Evolutionary conservation across 2,329 filamentous ascomycete genomes (phyloP), one percentile per base, ranked within the genome.

Genomic region (Chrysosphaeria jannelii): DNA sequence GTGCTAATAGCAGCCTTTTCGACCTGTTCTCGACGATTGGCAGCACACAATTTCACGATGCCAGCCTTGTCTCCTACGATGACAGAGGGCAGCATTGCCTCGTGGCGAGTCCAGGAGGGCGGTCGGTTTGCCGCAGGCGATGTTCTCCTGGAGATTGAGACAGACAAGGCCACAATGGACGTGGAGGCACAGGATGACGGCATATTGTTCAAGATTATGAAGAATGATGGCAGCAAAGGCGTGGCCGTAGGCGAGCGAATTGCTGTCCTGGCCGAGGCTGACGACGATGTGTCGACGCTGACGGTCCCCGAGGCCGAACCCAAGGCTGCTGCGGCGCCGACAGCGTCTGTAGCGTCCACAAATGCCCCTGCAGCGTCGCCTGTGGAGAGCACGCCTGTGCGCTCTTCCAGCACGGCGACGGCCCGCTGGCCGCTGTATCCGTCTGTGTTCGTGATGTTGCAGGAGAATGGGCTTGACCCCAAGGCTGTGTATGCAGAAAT

Each of bases 121-220:
- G 72, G 85, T 34, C 56, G 61, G 24, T 89, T 76, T 44, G 53
- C 59, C 23, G 70, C 75, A 27, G 76, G 76, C 34, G 76, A 89
- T 43, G 74, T 89, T 14, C 54, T 89, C 26, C 62, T 89, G 28
- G 76, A 89, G 46, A 85, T 89, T 41, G 76, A 89, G 50, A 89
- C 76, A 28, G 76, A 89, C 46, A 89, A 89, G 54, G 76, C 76
- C 24, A 72, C 74, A 25, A 89, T 89, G 75, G 78, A 89, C 35
- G 76, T 89, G 11, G 78, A 89, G 51, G 76, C 76, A 15, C 76
- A 85, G 47, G 76, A 89, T 20, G 75, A 88, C 39, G 76, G 76
- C 21, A 52, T 81, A 34, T 48, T 89, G 43, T 65, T 78, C 39
- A 88, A 85, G 53, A 81, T 89, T 35, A 59, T 65, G 39, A 51